Evolutionary conservation across 2,329 filamentous ascomycete genomes (phyloP), one percentile per base, ranked within the genome.

Genomic region (Penicillium italicum): DNA sequence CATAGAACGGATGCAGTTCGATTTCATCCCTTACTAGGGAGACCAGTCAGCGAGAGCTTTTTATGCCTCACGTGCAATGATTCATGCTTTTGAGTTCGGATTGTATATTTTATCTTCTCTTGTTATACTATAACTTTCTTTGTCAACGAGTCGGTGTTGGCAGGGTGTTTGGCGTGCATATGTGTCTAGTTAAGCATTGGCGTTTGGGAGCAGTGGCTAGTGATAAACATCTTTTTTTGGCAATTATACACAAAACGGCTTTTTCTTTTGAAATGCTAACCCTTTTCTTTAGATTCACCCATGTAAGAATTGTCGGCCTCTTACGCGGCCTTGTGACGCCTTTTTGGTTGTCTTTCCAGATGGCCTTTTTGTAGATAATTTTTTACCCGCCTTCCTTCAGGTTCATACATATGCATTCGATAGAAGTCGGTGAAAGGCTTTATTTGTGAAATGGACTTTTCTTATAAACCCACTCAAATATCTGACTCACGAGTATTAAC

Each of bases 1-100:
- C 14, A 4, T 28, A 72, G 70, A 71, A 59, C 70, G 70, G 11
- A 72, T 72, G 70, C 63, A 60, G 28, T 69, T 70, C 37, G 66
- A 69, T 50, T 69, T 69, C 37, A 69, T 69, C 34, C 66, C 66
- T 30, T 69, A 69, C 50, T 68, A 56, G 10, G 53, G 24, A 36
- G 5, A 30, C 22, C 24, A 34, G 30, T n/a, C 26, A 9, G n/a
- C 16, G 9, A 50, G 33, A 37, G 11, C 33, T 33, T 56, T 28
- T 42, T 46, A 59, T 60, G 42, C 46, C 45, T 64, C 26, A 61
- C 54, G 58, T 55, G 59, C 52, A 50, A 64, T 50, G 58, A 65
- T 45, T 50, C 49, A 61, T 50, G 58, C 54, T 51, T 46, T 47
- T 57, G 28, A 37, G 7, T 46, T 46, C 11, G 18, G 36, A 30